Evolutionary conservation across 2,329 filamentous ascomycete genomes (phyloP), one percentile per base, ranked within the genome.

Genomic region (Fusarium sp.): DNA sequence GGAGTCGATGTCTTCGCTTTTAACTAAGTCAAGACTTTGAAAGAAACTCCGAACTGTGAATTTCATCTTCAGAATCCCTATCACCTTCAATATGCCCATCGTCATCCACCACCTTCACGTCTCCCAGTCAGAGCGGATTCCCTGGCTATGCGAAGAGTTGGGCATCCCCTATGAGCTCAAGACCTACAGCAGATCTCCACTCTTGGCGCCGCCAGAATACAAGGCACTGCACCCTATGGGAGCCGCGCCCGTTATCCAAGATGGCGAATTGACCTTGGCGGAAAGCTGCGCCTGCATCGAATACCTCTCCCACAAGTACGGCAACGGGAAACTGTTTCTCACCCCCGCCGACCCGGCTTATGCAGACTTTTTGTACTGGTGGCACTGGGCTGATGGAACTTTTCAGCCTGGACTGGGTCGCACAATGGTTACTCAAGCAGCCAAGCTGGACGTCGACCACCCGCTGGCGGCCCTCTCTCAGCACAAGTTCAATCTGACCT

Each of bases 111-210:
- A 91, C 74, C 86, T 90, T n/a, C 83, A 85, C 54, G 76, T 85
- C 79, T 90, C 89, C 13, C 90, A 92, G 79, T 92, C 90, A 39
- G 91, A 93, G 79, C 89, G 91, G 45, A 85, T 92, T 61, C 82
- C 88, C 77, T 93, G 89, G 87, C 87, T 93, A 54, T 89, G 89
- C 79, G 91, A 93, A 80, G 91, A 93, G 80, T 87, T 93, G 20
- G 80, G 81, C 57, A 81, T 93, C 61, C 78, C 83, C 3, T 93
- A 93, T 43, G 63, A 78, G 9, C 72, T 79, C 13, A 78, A 77
- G 33, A 45, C 39, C 1, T 77, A 79, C 45, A 56, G 66, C 22
- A 67, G 77, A 43, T 65, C 64, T 3, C 76, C 77, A 0, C 43
- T 77, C 2, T 48, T 77, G 3, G 74, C 75, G 1, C 77, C 77